These are phyloP conservation scores for Phylloporus rhodoxanthus DNA, from an alignment of 768 basidiomycete species.

Conservation along the genomic window DNA sequence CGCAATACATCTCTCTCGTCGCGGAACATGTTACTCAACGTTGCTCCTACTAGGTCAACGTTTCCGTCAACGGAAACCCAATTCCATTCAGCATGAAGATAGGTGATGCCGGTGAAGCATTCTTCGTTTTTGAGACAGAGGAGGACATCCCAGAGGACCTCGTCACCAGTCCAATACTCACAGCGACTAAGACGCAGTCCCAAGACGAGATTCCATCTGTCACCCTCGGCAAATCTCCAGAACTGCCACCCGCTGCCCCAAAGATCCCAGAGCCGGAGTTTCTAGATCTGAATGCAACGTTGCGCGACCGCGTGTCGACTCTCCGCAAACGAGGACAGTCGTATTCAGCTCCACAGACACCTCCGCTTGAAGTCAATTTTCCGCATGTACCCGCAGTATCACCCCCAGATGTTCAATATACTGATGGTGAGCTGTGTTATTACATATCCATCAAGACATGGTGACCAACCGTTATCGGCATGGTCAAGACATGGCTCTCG, in stretches of 20 bases:
- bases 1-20: conserved; percentile 3
- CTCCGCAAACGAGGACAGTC: conserved; percentile 24
- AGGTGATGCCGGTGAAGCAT: conserved; percentile 96
- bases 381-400: conserved; percentile 38
- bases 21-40: neutral
- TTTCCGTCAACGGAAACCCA: conserved; percentile 77
- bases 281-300: conserved; percentile 67
- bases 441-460: neutral
- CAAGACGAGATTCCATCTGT: conserved; percentile 28
- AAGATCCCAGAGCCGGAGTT: conserved; percentile 65
- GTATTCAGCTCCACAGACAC: conserved; percentile 26
- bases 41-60: conserved; percentile 59
- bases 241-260: conserved; percentile 5
- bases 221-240: conserved; percentile 14
- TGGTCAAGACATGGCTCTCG: conserved; percentile 64
- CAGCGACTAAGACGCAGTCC: conserved; percentile 42
- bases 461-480: conserved; percentile 5
- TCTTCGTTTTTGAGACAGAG: conserved; percentile 97
- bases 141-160: conserved; percentile 90
- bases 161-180: conserved; percentile 86
- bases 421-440: conserved; percentile 39
- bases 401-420: conserved; percentile 57
- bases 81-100: conserved; percentile 98
- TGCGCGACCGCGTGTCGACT: conserved; percentile 8
- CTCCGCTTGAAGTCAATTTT: conserved; percentile 40